Percentiles rank a stretch among this genome's conserved stretches.
Evolutionary conservation across 768 basidiomycete genomes (phyloP).

Genomic region (Phylloporus sp.): DNA sequence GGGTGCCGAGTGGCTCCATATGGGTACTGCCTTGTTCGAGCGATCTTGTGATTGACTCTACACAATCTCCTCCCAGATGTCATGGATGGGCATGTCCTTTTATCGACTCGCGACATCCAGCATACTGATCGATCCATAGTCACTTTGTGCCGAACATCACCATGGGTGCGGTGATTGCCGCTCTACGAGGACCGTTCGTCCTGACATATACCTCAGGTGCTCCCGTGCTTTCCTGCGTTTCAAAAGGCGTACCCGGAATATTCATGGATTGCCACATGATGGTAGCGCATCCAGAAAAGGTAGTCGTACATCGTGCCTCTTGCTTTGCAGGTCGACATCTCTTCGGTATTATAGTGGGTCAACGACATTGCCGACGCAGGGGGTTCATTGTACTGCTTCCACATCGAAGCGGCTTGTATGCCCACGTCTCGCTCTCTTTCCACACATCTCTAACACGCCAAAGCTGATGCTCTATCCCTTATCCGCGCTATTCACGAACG

Average conservation of each 20-base stretch:
- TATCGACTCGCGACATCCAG: background rate
- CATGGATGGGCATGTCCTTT: conserved; percentile 89
- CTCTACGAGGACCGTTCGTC: background rate
- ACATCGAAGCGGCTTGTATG: conserved; percentile 88
- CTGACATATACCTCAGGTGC: conserved; percentile 50
- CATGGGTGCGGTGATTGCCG: conserved; percentile 68
- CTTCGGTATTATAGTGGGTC: conserved; percentile 67
- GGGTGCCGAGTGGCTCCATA: conserved; percentile 97
- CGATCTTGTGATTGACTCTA: conserved; percentile 8
- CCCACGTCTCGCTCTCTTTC: conserved; percentile 5
- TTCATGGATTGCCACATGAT: conserved; percentile 99
- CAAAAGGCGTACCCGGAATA: conserved; percentile 84
- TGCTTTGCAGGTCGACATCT: background rate
- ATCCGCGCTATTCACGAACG: conserved; percentile 77
- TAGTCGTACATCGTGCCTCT: conserved; percentile 25
- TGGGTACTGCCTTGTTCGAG: conserved; percentile 57
- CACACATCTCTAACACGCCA: conserved; percentile 14
- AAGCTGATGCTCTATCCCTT: conserved; percentile 69
- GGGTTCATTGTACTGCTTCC: conserved; percentile 93
- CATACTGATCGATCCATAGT: conserved; percentile 37
- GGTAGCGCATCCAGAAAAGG: conserved; percentile 91
- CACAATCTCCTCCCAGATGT: conserved; percentile 60
- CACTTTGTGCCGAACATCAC: conserved; percentile 99
- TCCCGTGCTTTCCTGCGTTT: conserved; percentile 80
- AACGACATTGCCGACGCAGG: conserved; percentile 94